Evolutionary conservation across 495 filamentous ascomycete species (phyloP).

Genomic region (Tuber umbilicatum): DNA sequence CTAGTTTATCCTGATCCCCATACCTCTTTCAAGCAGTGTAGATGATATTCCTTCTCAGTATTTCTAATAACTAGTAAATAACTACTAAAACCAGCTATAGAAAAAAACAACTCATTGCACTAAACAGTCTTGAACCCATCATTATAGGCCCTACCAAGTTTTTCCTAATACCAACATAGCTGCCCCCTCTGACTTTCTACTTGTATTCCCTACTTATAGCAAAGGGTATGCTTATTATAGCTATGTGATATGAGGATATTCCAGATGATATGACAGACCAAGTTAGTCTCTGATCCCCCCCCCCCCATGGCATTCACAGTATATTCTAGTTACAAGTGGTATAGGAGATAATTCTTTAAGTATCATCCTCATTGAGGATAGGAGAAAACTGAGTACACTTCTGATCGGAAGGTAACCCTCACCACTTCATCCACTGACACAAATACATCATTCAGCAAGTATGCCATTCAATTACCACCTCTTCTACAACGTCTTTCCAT

Average conservation of each 20-base stretch:
- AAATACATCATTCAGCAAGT: neutral
- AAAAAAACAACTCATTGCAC: conserved; percentile 21
- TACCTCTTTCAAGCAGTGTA: conserved; percentile 17
- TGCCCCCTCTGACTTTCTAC: neutral
- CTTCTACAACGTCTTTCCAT: neutral
- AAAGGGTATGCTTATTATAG: neutral
- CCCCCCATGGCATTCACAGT: neutral
- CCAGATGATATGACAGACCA: neutral
- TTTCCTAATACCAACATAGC: neutral
- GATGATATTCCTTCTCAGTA: conserved; percentile 14
- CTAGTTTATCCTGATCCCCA: conserved; percentile 4
- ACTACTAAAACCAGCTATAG: conserved; percentile 8
- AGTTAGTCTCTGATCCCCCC: neutral
- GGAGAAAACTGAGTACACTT: neutral
- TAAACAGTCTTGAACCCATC: conserved; percentile 15
- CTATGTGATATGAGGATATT: neutral
- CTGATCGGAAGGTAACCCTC: neutral
- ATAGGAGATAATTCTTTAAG: conserved; percentile 6
- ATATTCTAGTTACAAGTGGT: neutral
- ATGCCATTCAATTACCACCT: neutral
- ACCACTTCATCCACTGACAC: neutral
- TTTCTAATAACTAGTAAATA: conserved; percentile 12
- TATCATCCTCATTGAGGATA: conserved; percentile 7
- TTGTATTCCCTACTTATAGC: neutral
- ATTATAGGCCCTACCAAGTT: conserved; percentile 13